phyloP scores from a whole-genome alignment of 2,329 filamentous ascomycete species.

The Talaromyces sp. region DNA sequence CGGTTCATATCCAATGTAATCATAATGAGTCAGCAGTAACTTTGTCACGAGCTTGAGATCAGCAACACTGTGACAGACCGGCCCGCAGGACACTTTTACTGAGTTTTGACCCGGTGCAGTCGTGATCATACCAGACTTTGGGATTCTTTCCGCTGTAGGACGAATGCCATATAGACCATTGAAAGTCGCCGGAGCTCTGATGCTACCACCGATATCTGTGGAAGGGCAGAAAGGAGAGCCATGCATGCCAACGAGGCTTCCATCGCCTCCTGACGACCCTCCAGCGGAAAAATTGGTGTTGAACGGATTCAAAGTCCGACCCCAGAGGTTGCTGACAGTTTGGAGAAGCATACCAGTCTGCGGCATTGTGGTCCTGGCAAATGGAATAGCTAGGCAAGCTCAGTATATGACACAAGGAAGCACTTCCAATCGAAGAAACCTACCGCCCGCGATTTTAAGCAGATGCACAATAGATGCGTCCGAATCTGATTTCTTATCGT shows the following conservation, averaged over 20 bases:
- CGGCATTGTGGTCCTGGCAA: conserved; percentile 54
- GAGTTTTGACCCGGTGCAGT: conserved; percentile 32
- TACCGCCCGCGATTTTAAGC: background rate
- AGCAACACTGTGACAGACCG: conserved; percentile 21
- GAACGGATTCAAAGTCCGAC: conserved; percentile 22
- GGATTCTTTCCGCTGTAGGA: conserved; percentile 15
- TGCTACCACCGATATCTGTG: conserved; percentile 28
- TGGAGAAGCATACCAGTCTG: conserved; percentile 56
- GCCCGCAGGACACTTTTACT: conserved; percentile 23
- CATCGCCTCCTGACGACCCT: conserved; percentile 32
- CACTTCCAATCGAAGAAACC: too few relatives aligned
- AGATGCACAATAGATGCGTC: background rate
- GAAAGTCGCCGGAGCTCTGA: conserved; percentile 32
- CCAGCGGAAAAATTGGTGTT: conserved; percentile 24
- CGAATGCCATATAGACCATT: conserved; percentile 34
- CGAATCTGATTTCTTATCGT: background rate
- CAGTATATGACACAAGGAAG: too few relatives aligned
- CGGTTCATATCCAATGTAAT: conserved; percentile 27
- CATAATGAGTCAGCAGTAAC: conserved; percentile 18
- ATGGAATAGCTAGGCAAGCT: conserved; percentile 35
- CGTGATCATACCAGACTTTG: background rate
- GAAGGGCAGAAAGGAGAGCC: conserved; percentile 28
- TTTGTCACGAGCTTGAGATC: conserved; percentile 29
- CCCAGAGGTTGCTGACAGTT: conserved; percentile 31
- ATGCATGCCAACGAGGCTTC: conserved; percentile 29